Base-by-base conservation (phyloP, 495 filamentous ascomycete genomes). In the Xylaria acuta region DNA sequence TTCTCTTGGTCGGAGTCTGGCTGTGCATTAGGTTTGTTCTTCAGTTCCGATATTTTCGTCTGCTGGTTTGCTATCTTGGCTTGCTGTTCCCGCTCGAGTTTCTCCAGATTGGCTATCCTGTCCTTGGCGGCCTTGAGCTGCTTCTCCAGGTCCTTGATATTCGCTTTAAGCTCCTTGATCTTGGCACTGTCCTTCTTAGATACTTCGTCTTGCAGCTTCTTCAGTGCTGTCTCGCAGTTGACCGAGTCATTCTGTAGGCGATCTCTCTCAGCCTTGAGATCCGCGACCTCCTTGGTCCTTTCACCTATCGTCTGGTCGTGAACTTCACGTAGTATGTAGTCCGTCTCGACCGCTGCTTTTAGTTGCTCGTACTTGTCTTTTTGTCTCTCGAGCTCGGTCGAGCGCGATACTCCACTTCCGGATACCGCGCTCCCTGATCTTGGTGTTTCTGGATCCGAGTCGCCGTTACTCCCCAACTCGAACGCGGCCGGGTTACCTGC, bases 111-210 rank as follows among this genome's bases (percentile, higher is more conserved):
- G 25, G 45, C 45, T 32, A 66, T 51, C n/a, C 41, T 56, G 3
- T 41, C 41, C 41, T 20, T 60, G n/a, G 20, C 20, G 7, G 36
- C 34, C 27, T 40, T 56, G 40, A 60, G 54, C 41, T 60, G 40
- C 58, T 64, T 70, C 59, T 70, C 58, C 11, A 71, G 38, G 22
- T 43, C 60, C n/a, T 22, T 25, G 49, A 65, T 71, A 18, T 41
- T 36, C 3, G 58, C 36, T 27, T 58, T 59, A 1, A 64, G 49
- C 8, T 56, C 30, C 22, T 45, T 45, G 58, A 64, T 43, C 36
- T 22, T 43, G 6, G 36, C 66, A 4, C 14, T 14, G 18, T 56
- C 43, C 36, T 49, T 73, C 20, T 73, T 67, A 18, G 64, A 47
- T 25, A 49, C 11, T 12, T 69, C 66, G 25, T 58, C 51, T 45